phyloP scores from a whole-genome alignment of 768 basidiomycete genomes.

The Lentinula sp. region DNA sequence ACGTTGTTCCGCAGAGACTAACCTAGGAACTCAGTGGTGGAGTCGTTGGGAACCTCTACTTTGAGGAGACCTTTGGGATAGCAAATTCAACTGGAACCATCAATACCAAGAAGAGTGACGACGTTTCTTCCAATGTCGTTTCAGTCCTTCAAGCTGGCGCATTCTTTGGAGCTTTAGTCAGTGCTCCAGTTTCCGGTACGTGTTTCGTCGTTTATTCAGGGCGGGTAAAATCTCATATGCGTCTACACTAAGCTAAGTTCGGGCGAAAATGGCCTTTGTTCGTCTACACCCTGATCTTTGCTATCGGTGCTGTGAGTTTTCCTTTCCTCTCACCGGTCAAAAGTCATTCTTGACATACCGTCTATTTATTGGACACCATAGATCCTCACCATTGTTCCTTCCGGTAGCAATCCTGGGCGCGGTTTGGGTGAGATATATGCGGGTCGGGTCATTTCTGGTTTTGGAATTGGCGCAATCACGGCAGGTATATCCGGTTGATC shows the following conservation, averaged over 20 bases:
- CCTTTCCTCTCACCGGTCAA: neutral
- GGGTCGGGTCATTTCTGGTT: conserved; percentile 55
- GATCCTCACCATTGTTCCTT: conserved; percentile 53
- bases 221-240: neutral
- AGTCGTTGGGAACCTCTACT: conserved; percentile 45
- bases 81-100: conserved; percentile 22
- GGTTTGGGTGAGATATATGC: conserved; percentile 49
- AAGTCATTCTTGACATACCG: neutral
- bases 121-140: conserved; percentile 52
- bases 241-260: conserved; percentile 25
- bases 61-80: conserved; percentile 43
- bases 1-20: neutral
- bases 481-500: conserved; percentile 33
- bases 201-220: neutral
- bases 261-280: conserved; percentile 47
- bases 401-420: conserved; percentile 26
- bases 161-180: conserved; percentile 56
- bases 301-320: conserved; percentile 42
- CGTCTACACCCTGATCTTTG: conserved; percentile 40
- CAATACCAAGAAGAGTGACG: conserved; percentile 21
- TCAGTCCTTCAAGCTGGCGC: conserved; percentile 64
- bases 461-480: conserved; percentile 62
- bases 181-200: conserved; percentile 42
- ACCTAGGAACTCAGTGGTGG: conserved; percentile 20
- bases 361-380: conserved; percentile 40